phyloP scores from a whole-genome alignment of 805 yeast genomes.

The Kluyveromyces siamensis region DNA sequence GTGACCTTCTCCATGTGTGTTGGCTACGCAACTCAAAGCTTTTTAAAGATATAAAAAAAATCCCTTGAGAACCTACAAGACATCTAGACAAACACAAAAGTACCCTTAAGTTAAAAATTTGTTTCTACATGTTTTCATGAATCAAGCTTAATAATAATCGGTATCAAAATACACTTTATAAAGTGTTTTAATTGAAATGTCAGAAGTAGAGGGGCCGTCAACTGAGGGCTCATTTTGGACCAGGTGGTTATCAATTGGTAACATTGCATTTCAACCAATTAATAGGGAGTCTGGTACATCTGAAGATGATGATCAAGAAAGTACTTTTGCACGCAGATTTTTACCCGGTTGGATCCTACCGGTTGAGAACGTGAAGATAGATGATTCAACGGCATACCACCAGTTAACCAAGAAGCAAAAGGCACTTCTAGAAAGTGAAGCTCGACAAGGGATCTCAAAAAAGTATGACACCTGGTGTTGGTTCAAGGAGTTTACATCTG shows the following conservation, averaged over 20 bases:
- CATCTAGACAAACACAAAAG: not conserved
- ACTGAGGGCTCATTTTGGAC: not conserved
- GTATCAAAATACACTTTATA: too few species aligned
- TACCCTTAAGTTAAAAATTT: not conserved
- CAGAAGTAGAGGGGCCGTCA: not conserved
- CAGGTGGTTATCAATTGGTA: not conserved
- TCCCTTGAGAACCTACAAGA: not conserved
- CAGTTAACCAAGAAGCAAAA: conserved; percentile 21
- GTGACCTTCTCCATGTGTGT: not conserved
- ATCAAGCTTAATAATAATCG: too few species aligned
- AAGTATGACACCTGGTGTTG: conserved; percentile 25
- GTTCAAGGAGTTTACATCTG: conserved; percentile 20
- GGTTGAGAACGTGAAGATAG: conserved; percentile 7
- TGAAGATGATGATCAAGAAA: not conserved
- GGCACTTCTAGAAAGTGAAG: conserved; percentile 18
- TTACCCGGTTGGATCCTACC: not conserved
- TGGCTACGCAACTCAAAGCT: not conserved
- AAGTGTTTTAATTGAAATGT: not conserved
- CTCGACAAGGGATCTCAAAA: conserved; percentile 14
- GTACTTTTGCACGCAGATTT: not conserved
- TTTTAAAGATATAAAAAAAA: not conserved
- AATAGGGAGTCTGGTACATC: not conserved
- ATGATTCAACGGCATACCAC: conserved; percentile 18
- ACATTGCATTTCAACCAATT: not conserved
- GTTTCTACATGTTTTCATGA: not conserved